Evolutionary conservation across 768 basidiomycete genomes (phyloP).

Genomic region (Leucocoprinus birnbaumii): DNA sequence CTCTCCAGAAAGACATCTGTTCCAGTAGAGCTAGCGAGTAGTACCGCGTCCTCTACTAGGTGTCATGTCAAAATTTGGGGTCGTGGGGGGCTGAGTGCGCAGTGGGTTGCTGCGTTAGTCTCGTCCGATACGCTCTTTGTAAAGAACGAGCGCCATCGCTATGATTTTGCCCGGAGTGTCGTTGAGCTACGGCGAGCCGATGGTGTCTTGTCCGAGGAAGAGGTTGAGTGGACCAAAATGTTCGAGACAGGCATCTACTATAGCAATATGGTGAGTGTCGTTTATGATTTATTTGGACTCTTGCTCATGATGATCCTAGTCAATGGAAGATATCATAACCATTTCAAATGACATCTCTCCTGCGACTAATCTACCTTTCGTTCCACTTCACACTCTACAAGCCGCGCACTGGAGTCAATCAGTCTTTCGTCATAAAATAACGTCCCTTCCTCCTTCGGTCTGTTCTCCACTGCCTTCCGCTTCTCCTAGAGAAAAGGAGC

Average conservation of each 20-base stretch:
- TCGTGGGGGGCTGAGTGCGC: slow-evolving; percentile 67
- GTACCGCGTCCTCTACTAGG: background rate
- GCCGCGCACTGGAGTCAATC: slow-evolving; percentile 80
- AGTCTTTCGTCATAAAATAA: slow-evolving; percentile 59
- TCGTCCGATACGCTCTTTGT: slow-evolving; percentile 82
- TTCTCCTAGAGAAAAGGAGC: slow-evolving; percentile 54
- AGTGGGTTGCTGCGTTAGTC: slow-evolving; percentile 72
- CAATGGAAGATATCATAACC: slow-evolving; percentile 73
- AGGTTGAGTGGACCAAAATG: slow-evolving; percentile 63
- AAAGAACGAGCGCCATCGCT: slow-evolving; percentile 74
- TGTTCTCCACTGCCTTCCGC: slow-evolving; percentile 29
- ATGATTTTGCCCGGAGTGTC: slow-evolving; percentile 70
- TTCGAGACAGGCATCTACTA: slow-evolving; percentile 84
- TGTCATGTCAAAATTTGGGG: slow-evolving; percentile 62
- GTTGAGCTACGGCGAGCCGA: slow-evolving; percentile 68
- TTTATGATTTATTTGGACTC: no score
- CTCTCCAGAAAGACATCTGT: slow-evolving; percentile 19
- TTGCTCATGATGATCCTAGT: slow-evolving; percentile 49
- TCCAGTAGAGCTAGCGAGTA: slow-evolving; percentile 7
- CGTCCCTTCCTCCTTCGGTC: slow-evolving; percentile 36
- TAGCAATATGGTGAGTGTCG: slow-evolving; percentile 80
- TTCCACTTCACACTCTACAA: slow-evolving; percentile 65
- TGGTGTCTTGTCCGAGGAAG: slow-evolving; percentile 58
- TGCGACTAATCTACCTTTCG: slow-evolving; percentile 64
- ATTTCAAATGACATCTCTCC: slow-evolving; percentile 78